Base-by-base conservation (phyloP, 129 eudicot genomes). In the Deinandra increscens region DNA sequence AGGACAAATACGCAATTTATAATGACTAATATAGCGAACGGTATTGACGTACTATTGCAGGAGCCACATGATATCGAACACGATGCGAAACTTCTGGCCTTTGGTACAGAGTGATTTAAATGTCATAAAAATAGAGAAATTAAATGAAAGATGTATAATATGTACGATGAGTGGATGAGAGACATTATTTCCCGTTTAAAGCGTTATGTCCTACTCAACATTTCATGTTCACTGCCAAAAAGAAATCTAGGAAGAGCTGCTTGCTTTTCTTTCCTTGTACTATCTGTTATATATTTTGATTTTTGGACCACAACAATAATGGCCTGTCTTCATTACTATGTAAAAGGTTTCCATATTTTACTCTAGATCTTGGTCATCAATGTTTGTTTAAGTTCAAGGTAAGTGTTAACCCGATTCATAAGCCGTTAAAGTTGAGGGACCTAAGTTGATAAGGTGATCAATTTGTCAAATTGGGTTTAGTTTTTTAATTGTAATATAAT, bases 131-230 rank as follows among this genome's bases (percentile, higher is more conserved):
- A 45, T 18, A 64, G 51, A 69, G 74, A 18, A 19, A 53, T 53
- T 15, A 29, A 51, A 37, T 36, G 49, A 38, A 20, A 69, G 61
- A 34, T 68, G 36, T 49, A 34, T 26, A 26, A 53, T 14, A 34
- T 8, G 77, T 72, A 72, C 70, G 77, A 72, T 48, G n/a, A n/a
- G n/a, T n/a, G n/a, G n/a, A n/a, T n/a, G n/a, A n/a, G 77, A 6
- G 39, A 61, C 69, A 33, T 72, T 61, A 62, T 33, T 70, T 59
- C 26, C 29, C 14, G 51, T 61, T 53, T 19, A 36, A 60, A 72
- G 69, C 48, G 11, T 31, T 22, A 36, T 61, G 58, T 58, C 75
- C 75, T 70, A 58, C 67, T 41, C 23, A 70, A 26, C 67, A 61
- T 60, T 72, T 72, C 49, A 46, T 72, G 34, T 46, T 60, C 50